Percentiles rank a stretch among this genome's conserved stretches.
Evolutionary conservation across 2,329 filamentous ascomycete genomes (phyloP).

Genomic region (Macroventuria anomochaeta): DNA sequence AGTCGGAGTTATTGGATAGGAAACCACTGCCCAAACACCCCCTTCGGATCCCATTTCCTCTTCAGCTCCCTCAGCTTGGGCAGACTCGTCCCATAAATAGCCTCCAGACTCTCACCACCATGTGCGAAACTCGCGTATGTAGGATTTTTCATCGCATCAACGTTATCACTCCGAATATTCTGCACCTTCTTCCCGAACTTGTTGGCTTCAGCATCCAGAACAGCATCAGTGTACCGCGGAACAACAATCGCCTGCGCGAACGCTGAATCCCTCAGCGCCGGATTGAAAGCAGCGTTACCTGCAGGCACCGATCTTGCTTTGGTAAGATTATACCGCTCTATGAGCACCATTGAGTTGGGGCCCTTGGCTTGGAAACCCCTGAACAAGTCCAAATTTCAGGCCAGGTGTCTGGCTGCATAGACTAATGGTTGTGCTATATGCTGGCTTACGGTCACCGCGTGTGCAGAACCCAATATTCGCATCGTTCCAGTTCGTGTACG

Average conservation of each 20-base stretch:
- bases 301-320: slow-evolving; percentile 33
- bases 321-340: slow-evolving; percentile 48
- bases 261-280: slow-evolving; percentile 35
- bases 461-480: slow-evolving; percentile 49
- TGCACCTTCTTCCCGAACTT: slow-evolving; percentile 44
- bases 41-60: slow-evolving; percentile 33
- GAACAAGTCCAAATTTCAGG: slow-evolving; percentile 50
- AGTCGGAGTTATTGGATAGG: slow-evolving; percentile 24
- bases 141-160: slow-evolving; percentile 21
- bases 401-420: slow-evolving; percentile 49
- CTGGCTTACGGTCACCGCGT: slow-evolving; percentile 50
- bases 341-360: slow-evolving; percentile 43
- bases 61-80: slow-evolving; percentile 31
- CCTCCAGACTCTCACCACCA: slow-evolving; percentile 33
- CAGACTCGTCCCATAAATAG: slow-evolving; percentile 35
- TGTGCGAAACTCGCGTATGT: slow-evolving; percentile 40
- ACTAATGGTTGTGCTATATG: slow-evolving; percentile 45
- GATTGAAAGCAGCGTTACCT: slow-evolving; percentile 38
- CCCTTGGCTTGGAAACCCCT: slow-evolving; percentile 46
- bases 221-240: slow-evolving; percentile 50
- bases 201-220: slow-evolving; percentile 45
- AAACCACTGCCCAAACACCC: slow-evolving; percentile 39
- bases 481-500: slow-evolving; percentile 51
- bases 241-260: slow-evolving; percentile 50
- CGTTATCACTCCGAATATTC: slow-evolving; percentile 33